Percentiles rank a stretch among this genome's conserved stretches.
These are phyloP conservation scores for Stephanodiscus minutulus DNA, from an alignment of 108 stramenopile species.

Conservation along the genomic window DNA sequence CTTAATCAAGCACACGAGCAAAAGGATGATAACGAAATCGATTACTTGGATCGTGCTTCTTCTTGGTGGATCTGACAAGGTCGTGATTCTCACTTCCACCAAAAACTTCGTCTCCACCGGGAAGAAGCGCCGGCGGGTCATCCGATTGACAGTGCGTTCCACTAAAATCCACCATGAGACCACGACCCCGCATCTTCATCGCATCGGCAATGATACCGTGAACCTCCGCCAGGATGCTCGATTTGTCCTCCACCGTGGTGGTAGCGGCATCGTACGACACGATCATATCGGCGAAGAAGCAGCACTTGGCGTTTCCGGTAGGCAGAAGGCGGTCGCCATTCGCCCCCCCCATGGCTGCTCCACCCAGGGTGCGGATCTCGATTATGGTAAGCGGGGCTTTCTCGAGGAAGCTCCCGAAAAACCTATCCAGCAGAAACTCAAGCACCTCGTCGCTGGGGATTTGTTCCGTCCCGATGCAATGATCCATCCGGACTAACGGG, in stretches of 20 bases:
- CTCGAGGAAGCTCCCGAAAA: constrained; percentile 20
- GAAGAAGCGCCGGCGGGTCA: constrained; percentile 3
- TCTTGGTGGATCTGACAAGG: not conserved
- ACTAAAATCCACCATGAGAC: constrained; percentile 29
- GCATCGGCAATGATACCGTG: constrained; percentile 15
- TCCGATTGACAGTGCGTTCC: constrained; percentile 28
- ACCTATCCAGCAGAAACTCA: constrained; percentile 16
- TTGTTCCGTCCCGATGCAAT: constrained; percentile 20
- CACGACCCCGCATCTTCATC: not conserved
- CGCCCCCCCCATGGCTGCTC: not conserved
- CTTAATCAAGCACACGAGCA: too few species aligned
- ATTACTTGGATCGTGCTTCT: constrained; percentile 18
- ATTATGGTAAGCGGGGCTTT: constrained; percentile 22
- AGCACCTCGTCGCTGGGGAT: constrained; percentile 21
- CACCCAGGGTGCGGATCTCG: constrained; percentile 28
- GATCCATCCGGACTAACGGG: constrained; percentile 25
- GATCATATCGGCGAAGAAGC: constrained; percentile 30
- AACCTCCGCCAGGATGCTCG: constrained; percentile 12
- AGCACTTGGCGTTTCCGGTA: constrained; percentile 14
- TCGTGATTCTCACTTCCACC: constrained; percentile 19
- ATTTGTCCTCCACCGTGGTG: constrained; percentile 6
- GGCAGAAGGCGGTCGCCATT: not conserved
- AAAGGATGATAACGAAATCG: constrained; percentile 34
- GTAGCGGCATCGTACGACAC: constrained; percentile 18
- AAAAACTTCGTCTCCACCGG: constrained; percentile 25